A percentile compares a stretch with the other conserved stretches of the same genome.
phyloP scores from a whole-genome alignment of 805 yeast species.

The Torulaspora indica region DNA sequence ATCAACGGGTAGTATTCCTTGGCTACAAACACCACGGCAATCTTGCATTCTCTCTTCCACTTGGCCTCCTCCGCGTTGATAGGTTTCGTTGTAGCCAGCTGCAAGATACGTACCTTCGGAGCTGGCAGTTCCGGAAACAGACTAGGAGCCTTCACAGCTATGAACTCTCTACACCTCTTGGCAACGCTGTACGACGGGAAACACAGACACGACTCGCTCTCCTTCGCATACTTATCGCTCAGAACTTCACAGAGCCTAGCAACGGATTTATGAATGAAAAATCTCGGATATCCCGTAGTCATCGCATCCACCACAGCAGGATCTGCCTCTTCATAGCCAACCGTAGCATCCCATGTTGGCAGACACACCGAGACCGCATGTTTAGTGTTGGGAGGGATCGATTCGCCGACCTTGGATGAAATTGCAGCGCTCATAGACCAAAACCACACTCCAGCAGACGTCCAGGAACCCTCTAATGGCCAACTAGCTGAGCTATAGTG shows the following conservation, averaged over 20 bases:
- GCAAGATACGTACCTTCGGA: conserved; percentile 56
- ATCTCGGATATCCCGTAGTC: conserved; percentile 87
- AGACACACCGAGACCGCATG: conserved; percentile 94
- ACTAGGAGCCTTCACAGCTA: conserved; percentile 41
- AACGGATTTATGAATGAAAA: conserved; percentile 62
- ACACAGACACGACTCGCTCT: conserved; percentile 67
- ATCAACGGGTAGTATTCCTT: conserved; percentile 54
- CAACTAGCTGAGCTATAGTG: background rate
- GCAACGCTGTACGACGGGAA: conserved; percentile 79
- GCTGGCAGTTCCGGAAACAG: conserved; percentile 22
- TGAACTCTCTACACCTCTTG: conserved; percentile 76
- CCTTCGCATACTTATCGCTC: conserved; percentile 70
- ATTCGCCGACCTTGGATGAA: conserved; percentile 52
- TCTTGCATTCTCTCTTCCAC: conserved; percentile 57
- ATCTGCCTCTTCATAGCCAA: conserved; percentile 89
- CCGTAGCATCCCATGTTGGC: conserved; percentile 92
- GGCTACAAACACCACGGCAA: conserved; percentile 79
- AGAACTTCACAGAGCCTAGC: conserved; percentile 51
- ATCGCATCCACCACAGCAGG: conserved; percentile 71
- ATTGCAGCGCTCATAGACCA: conserved; percentile 2
- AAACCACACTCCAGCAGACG: background rate
- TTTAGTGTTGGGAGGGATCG: conserved; percentile 83
- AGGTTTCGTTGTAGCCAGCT: conserved; percentile 68
- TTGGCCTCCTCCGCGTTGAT: conserved; percentile 53
- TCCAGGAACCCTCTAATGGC: background rate